A percentile compares a stretch with the other conserved stretches of the same genome.
These are phyloP conservation scores for Kodamaea leandrae DNA, from an alignment of 805 yeast genomes.

Conservation along the genomic window DNA sequence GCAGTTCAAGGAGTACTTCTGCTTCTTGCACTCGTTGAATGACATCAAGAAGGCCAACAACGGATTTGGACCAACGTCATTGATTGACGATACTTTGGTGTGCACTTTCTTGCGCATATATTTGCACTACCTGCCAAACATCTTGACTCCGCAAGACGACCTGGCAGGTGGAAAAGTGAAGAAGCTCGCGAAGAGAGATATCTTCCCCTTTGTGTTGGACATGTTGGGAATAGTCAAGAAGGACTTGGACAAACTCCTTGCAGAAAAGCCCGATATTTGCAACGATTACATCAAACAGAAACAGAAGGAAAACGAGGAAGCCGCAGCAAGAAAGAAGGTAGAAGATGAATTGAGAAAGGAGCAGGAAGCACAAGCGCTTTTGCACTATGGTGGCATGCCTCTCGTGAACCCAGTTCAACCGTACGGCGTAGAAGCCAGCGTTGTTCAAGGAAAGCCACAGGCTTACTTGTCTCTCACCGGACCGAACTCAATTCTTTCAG, in stretches of 20 bases:
- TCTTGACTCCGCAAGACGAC: conserved; percentile 27
- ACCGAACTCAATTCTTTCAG: no score
- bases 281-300: conserved; percentile 18
- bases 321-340: background rate
- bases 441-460: no score
- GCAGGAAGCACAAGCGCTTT: no score
- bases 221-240: conserved; percentile 28
- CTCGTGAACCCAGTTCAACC: no score
- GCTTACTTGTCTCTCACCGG: no score
- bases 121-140: conserved; percentile 15
- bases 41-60: conserved; percentile 72
- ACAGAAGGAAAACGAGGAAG: conserved; percentile 1
- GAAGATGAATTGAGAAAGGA: background rate
- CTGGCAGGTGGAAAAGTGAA: conserved; percentile 26
- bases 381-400: no score
- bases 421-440: no score
- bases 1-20: conserved; percentile 37
- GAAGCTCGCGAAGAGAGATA: conserved; percentile 40
- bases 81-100: conserved; percentile 70
- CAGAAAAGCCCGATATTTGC: conserved; percentile 25
- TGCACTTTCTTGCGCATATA: conserved; percentile 57
- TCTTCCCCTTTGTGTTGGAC: conserved; percentile 40
- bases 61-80: conserved; percentile 76
- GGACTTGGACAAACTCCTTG: conserved; percentile 12
- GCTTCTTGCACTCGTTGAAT: conserved; percentile 48